phyloP scores from a whole-genome alignment of 495 filamentous ascomycete species.

The Tuber calosporum region DNA sequence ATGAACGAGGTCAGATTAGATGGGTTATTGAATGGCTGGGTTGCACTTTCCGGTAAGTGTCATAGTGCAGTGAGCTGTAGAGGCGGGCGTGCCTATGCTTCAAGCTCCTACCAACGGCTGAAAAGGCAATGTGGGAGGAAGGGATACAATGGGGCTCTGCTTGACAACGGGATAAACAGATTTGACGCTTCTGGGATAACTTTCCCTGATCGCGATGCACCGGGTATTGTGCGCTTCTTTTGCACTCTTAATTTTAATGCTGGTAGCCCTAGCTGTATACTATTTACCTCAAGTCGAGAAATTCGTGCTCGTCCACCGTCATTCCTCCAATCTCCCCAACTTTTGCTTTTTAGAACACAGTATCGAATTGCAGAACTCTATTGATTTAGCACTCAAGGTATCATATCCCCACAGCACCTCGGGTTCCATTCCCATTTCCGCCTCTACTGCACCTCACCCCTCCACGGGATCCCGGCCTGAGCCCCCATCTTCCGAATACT shows the following conservation, averaged over 20 bases:
- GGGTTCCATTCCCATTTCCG: neutral
- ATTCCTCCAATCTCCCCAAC: neutral
- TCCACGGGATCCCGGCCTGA: slow-evolving; percentile 84
- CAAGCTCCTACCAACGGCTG: too few species aligned
- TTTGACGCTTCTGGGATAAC: too few species aligned
- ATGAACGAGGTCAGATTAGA: too few species aligned
- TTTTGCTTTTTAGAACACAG: neutral
- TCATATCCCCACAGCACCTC: neutral
- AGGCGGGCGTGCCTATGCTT: too few species aligned
- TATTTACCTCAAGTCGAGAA: neutral
- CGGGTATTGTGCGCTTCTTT: neutral
- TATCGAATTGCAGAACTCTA: neutral
- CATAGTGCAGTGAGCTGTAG: too few species aligned
- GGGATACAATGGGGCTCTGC: too few species aligned
- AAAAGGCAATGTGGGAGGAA: too few species aligned
- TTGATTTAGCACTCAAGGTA: neutral
- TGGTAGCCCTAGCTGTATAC: neutral
- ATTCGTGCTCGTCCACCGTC: neutral
- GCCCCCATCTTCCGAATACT: slow-evolving; percentile 73
- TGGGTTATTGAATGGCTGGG: too few species aligned
- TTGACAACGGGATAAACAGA: too few species aligned
- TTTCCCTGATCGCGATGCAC: neutral
- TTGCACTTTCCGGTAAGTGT: too few species aligned
- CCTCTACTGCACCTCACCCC: slow-evolving; percentile 57
- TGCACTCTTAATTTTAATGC: neutral